Base-by-base conservation (phyloP, 257 asterid genomes). In the Verbena officinalis region DNA sequence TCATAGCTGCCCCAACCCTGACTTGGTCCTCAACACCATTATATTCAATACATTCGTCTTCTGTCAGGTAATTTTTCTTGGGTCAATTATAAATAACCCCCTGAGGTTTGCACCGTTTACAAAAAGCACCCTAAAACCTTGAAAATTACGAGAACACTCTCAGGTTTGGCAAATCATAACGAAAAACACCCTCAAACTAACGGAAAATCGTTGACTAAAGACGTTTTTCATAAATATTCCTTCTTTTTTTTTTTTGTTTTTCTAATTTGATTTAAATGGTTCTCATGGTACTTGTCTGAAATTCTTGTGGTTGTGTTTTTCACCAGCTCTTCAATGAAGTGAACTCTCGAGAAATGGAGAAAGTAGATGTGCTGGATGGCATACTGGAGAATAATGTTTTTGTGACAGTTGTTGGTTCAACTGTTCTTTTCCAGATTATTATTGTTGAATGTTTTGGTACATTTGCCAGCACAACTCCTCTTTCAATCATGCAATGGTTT, bases 11-110 rank as follows among this genome's bases (percentile, higher is more conserved):
- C 77, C 90, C 0, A 67, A 90, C 71, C 68, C 97, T 2, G 84
- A 74, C 40, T 73, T 90, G 75, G 83, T 83, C 70, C 96, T 93
- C 20, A 93, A 93, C 87, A 93, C 99, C 0, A 75, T 93, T 19
- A 87, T 93, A 43, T 93, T 93, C 95, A 93, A 93, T 68, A 73
- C 99, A 1, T 93, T 93, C 2, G 99, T 93, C 42, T 93, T 93
- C 80, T 93, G 99, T 70, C 99, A 90, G 96, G 99, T 93, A 69
- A 75, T 54, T 7, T n/a, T n/a, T n/a, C n/a, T n/a, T n/a, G n/a
- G n/a, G n/a, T n/a, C n/a, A n/a, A n/a, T n/a, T n/a, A n/a, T n/a
- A n/a, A n/a, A n/a, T n/a, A n/a, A n/a, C n/a, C n/a, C n/a, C n/a
- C n/a, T n/a, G n/a, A n/a, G n/a, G n/a, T n/a, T n/a, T n/a, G n/a